Evolutionary conservation across 139 green algal genomes (phyloP), one percentile per base, ranked within the genome.

Genomic region (Chara braunii): DNA sequence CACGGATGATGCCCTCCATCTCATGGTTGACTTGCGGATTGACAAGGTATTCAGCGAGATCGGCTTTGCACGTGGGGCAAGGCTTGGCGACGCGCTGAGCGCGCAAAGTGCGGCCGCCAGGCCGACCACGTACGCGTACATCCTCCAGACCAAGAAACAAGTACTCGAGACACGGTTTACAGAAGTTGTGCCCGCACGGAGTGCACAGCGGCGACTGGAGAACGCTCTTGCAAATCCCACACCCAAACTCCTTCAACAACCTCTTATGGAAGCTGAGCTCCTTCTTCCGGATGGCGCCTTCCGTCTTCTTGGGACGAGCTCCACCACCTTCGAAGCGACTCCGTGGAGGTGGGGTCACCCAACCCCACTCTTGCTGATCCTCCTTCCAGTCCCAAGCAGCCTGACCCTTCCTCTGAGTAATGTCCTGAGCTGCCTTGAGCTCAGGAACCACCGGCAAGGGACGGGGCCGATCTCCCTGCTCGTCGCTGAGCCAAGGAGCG

Each of bases 161-260:
- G 42, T 63, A 74, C 18, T 87, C 79, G 61, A 96, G 74, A 80
- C 90, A 96, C 12, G 73, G 53, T 57, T 85, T 87, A 88, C 89
- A 96, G 85, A 94, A 96, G 65, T 83, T 81, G 81, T 95, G 88
- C 57, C 80, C 84, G 72, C 87, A 94, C 8, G 87, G 87, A n/a
- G 85, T 88, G 66, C 77, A 83, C 34, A 92, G 45, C 12, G 87
- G 87, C 30, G 83, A 60, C 2, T 24, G 64, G 22, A 91, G 45
- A 8, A 87, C 71, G 2, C 57, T 24, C 33, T 80, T 85, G 81
- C 88, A 95, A 34, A 91, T 45, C 28, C 57, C 63, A 75, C 88
- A 95, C 44, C 23, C 57, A 37, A 94, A 94, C 67, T 95, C 81
- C n/a, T n/a, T n/a, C n/a, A n/a, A n/a, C n/a, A n/a, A n/a, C n/a